Percentiles rank a stretch among this genome's conserved stretches.
Conservation (phyloP, 2,329 filamentous ascomycete genomes). For the Alternaria conjuncta region DNA sequence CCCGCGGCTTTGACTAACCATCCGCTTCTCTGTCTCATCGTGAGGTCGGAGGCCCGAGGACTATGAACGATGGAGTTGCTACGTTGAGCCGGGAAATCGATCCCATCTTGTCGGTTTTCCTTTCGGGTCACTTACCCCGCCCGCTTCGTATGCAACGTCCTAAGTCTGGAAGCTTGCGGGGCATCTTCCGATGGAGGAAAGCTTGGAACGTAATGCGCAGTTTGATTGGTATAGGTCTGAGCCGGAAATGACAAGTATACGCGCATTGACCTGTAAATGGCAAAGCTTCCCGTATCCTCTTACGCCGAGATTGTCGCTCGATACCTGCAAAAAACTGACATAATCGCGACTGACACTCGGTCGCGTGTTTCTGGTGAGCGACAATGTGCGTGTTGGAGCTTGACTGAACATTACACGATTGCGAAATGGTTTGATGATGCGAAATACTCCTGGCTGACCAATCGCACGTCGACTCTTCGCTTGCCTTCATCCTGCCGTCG, state of each 20-base stretch:
- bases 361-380: neutral
- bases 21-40: constrained; percentile 39
- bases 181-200: neutral
- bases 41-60: neutral
- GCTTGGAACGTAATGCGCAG: neutral
- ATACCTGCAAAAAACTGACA: neutral
- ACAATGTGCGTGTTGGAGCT: neutral
- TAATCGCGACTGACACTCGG: neutral
- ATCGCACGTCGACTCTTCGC: constrained; percentile 48
- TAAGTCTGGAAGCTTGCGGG: neutral
- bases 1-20: constrained; percentile 25
- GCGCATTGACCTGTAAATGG: neutral
- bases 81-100: constrained; percentile 10
- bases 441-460: constrained; percentile 54
- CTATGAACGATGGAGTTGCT: neutral
- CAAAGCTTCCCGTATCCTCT: neutral
- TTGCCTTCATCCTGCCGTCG: constrained; percentile 47
- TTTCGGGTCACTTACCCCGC: neutral
- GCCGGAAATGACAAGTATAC: neutral
- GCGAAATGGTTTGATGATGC: constrained; percentile 59
- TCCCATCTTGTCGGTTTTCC: constrained; percentile 6
- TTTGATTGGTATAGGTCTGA: neutral
- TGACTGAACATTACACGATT: constrained; percentile 51
- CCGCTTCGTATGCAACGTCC: neutral
- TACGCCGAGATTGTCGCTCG: neutral